A percentile compares a stretch with the other conserved stretches of the same genome.
Evolutionary conservation across 352 stramenopile genomes (phyloP).

Genomic region (Phytophthora tubulina): DNA sequence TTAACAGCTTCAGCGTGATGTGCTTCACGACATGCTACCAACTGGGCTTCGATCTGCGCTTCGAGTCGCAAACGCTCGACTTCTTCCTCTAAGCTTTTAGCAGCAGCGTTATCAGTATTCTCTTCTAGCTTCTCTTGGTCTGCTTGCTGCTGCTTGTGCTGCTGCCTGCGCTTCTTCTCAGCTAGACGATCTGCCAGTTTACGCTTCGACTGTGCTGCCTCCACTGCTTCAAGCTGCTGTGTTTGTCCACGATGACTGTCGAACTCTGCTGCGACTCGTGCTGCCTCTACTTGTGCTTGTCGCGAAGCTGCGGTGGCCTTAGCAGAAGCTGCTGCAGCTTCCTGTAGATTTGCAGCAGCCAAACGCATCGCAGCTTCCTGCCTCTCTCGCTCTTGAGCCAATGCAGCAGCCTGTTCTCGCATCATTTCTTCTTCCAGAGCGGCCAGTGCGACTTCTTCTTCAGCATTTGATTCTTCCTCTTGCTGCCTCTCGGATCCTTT

Average conservation of each 20-base stretch:
- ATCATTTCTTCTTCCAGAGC: slow-evolving; percentile 43
- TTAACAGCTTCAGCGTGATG: slow-evolving; percentile 44
- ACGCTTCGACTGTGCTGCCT: slow-evolving; percentile 57
- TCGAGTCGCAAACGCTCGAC: slow-evolving; percentile 35
- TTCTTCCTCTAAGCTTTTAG: slow-evolving; percentile 29
- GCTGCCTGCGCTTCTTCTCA: slow-evolving; percentile 58
- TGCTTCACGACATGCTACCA: slow-evolving; percentile 38
- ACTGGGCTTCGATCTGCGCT: slow-evolving; percentile 38
- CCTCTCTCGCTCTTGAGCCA: slow-evolving; percentile 52
- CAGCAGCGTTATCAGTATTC: neutral
- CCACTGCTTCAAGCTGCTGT: slow-evolving; percentile 46
- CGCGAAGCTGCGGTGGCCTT: slow-evolving; percentile 56
- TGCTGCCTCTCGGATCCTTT: slow-evolving; percentile 41
- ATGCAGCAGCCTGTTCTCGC: slow-evolving; percentile 30
- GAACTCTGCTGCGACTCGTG: slow-evolving; percentile 66
- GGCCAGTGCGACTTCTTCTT: slow-evolving; percentile 37
- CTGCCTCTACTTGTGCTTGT: slow-evolving; percentile 62
- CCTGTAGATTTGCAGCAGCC: slow-evolving; percentile 44
- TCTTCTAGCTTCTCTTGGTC: neutral
- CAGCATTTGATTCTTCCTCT: slow-evolving; percentile 26
- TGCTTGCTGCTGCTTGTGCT: slow-evolving; percentile 28
- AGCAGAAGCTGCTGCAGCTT: slow-evolving; percentile 37
- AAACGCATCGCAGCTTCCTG: slow-evolving; percentile 55
- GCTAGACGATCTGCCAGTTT: slow-evolving; percentile 76
- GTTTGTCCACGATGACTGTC: slow-evolving; percentile 58